Evolutionary conservation across 2,329 filamentous ascomycete species (phyloP), one percentile per base, ranked within the genome.

Genomic region (Emmonsiellopsis sp.): DNA sequence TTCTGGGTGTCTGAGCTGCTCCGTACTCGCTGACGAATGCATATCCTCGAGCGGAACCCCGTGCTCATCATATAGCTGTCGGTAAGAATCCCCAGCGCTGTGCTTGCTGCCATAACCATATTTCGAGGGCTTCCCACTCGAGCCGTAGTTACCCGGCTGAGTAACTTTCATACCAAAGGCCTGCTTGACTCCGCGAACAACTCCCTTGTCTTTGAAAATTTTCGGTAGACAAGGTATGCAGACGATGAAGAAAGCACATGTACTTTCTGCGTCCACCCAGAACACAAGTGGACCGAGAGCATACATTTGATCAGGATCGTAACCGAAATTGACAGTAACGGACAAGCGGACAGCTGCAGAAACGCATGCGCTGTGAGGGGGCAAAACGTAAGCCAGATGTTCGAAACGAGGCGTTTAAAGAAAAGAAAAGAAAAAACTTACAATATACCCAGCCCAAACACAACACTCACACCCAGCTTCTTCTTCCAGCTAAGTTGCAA

Each of bases 191-290:
- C 26, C 38, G 31, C 10, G 7, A 9, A 41, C 16, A 13, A 56
- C 42, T 13, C 58, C 59, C 1, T 57, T 56, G 15, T 63, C 61
- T 37, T 55, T 64, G 58, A 73, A 54, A 26, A 73, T 62, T 56
- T 70, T 73, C 2, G 72, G 70, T 0, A 72, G 56, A 40, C 66
- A 70, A 5, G 72, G 71, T 37, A 73, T 57, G 49, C 69, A 65
- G 40, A 70, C 54, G 48, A 75, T 69, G 57, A 76, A 70, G 61
- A 76, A 76, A 7, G 70, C 73, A 50, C 71, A 73, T 1, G 73
- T 72, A 67, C 73, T 75, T 55, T 76, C 74, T 4, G 67, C 73
- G 31, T 61, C 64, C 3, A 69, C 72, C 74, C 73, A 76, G 59
- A 76, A 74, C 11, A 71, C 54, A 1, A 76, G 59, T 1, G 70